Conservation (phyloP, 192 early-diverging fungal genomes). For the Hyaloraphidium curvatum region DNA sequence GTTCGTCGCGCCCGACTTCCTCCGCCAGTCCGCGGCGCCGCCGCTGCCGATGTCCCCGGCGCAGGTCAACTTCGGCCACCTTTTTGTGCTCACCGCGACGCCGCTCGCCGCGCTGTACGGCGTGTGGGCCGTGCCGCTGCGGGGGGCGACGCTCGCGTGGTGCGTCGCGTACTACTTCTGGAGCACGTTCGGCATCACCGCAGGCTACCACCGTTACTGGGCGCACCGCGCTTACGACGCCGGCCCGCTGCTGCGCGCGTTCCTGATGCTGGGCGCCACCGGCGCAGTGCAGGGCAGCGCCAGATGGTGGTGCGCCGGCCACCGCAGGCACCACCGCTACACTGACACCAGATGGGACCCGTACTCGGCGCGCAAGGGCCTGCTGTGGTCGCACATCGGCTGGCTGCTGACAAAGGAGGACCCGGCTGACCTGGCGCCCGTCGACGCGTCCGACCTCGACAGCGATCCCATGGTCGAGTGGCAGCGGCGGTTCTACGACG, state of each 20-base stretch:
- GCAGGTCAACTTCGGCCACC: too few relatives aligned
- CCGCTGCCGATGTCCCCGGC: too few relatives aligned
- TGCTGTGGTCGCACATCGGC: constrained; percentile 63
- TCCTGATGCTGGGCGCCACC: constrained; percentile 41
- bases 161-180: constrained; percentile 46
- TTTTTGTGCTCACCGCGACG: too few relatives aligned
- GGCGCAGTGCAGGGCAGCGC: constrained; percentile 63
- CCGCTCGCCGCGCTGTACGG: constrained; percentile 69
- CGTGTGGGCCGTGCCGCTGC: constrained; percentile 42
- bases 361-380: constrained; percentile 55
- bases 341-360: constrained; percentile 69
- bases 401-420: too few relatives aligned
- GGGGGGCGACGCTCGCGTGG: constrained; percentile 50
- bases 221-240: constrained; percentile 61
- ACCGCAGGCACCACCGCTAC: constrained; percentile 72
- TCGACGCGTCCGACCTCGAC: constrained; percentile 32
- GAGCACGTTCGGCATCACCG: constrained; percentile 73
- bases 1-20: too few relatives aligned
- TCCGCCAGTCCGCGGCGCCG: too few relatives aligned
- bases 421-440: too few relatives aligned
- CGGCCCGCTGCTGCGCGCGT: constrained; percentile 31
- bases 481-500: constrained; percentile 60
- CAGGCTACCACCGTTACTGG: constrained; percentile 73
- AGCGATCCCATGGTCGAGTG: constrained; percentile 46
- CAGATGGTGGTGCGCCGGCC: constrained; percentile 67